Evolutionary conservation across 2,329 filamentous ascomycete genomes (phyloP).

Genomic region (Aquanectria penicillioides): DNA sequence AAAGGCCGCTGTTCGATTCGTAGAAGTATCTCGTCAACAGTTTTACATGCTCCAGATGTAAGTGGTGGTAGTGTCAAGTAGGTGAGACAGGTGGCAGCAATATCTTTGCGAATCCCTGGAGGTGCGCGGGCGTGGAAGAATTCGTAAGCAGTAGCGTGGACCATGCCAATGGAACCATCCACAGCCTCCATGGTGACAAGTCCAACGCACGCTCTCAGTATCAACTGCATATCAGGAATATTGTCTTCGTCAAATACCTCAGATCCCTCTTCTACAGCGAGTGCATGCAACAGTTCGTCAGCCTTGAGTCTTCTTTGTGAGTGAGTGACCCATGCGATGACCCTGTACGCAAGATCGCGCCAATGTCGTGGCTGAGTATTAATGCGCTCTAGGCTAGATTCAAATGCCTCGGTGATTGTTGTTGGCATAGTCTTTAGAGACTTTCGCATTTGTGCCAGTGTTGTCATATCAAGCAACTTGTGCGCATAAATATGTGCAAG

Average conservation of each 20-base stretch:
- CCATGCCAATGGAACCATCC: constrained; percentile 3
- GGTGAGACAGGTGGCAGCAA: background rate
- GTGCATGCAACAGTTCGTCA: background rate
- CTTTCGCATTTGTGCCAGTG: constrained; percentile 1
- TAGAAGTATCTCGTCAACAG: background rate
- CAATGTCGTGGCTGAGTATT: background rate
- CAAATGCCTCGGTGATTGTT: constrained; percentile 2
- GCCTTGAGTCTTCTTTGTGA: constrained; percentile 2
- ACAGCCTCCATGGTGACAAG: background rate
- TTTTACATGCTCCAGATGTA: background rate
- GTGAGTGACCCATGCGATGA: background rate
- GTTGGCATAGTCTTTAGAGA: background rate
- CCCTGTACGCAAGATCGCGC: background rate
- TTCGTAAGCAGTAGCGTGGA: constrained; percentile 2
- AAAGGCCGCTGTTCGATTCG: background rate
- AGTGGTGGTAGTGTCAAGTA: background rate
- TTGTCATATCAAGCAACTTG: constrained; percentile 5
- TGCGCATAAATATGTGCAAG: background rate
- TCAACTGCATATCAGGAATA: constrained; percentile 5
- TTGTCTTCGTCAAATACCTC: constrained; percentile 5
- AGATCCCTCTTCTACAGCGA: background rate
- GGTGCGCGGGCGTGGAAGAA: background rate
- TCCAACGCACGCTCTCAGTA: background rate
- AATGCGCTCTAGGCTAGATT: background rate
- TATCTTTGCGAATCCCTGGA: background rate